phyloP scores from a whole-genome alignment of 2,329 filamentous ascomycete genomes.

The Venturia oleaginea region DNA sequence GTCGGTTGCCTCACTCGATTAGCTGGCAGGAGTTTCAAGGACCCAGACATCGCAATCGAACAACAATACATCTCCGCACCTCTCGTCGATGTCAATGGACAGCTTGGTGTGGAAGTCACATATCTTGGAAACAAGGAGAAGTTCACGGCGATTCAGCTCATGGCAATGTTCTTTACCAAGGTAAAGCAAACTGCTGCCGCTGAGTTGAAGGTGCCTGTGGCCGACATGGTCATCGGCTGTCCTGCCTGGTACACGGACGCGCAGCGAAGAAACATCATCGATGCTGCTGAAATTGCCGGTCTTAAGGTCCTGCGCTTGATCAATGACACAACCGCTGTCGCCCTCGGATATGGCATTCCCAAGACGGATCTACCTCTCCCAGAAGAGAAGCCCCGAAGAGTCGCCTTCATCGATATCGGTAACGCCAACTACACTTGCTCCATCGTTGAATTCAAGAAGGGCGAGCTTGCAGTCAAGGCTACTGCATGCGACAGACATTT shows the following conservation, averaged over 20 bases:
- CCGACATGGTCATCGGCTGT: slow-evolving; percentile 87
- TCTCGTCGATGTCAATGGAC: slow-evolving; percentile 83
- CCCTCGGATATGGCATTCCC: slow-evolving; percentile 94
- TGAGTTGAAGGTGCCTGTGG: slow-evolving; percentile 85
- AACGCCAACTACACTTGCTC: slow-evolving; percentile 94
- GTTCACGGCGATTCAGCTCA: slow-evolving; percentile 89
- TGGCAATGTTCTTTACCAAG: slow-evolving; percentile 93
- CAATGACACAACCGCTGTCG: slow-evolving; percentile 95
- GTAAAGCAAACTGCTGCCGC: slow-evolving; percentile 78
- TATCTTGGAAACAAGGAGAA: slow-evolving; percentile 92
- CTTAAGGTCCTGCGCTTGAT: slow-evolving; percentile 88
- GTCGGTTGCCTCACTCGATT: slow-evolving; percentile 88
- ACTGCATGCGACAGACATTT: slow-evolving; percentile 94
- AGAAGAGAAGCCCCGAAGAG: slow-evolving; percentile 86
- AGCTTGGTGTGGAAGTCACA: slow-evolving; percentile 87
- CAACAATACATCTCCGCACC: slow-evolving; percentile 80
- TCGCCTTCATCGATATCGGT: slow-evolving; percentile 89
- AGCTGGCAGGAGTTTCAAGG: slow-evolving; percentile 73
- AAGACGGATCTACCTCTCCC: slow-evolving; percentile 83
- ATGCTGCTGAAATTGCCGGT: slow-evolving; percentile 87
- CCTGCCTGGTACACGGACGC: slow-evolving; percentile 95
- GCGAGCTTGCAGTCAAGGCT: slow-evolving; percentile 86
- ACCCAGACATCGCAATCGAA: slow-evolving; percentile 90
- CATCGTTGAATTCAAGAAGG: slow-evolving; percentile 94
- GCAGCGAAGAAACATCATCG: slow-evolving; percentile 80